Evolutionary conservation across 129 eudicot species (phyloP), one percentile per base, ranked within the genome.

Genomic region (Silybum marianum): DNA sequence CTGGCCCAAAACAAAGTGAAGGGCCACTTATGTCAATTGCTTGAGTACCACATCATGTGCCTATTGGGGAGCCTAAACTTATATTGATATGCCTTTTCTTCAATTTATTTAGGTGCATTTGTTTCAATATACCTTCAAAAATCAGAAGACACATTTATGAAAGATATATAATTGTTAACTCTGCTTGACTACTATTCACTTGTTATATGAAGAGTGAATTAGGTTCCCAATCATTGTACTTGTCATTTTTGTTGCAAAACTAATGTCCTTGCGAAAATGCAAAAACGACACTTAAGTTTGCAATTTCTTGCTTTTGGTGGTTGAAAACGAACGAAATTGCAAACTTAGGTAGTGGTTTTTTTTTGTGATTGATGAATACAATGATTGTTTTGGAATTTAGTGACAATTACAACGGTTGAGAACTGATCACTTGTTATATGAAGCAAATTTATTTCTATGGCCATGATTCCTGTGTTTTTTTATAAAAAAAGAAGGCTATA

Each of bases 1-100:
- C 65, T 80, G 82, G 82, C 85, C 81, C 88, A 76, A 75, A 72
- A 44, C 66, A 60, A 71, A 30, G 46, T 81, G 74, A 80, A 85
- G 76, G 85, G 82, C 62, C 88, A 76, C 22, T 44, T 85, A 75
- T 70, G 73, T 69, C 70, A 69, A 38, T 73, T 78, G 79, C 74
- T 73, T 72, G 73, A 9, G 65, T 39, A 70, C 81, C 77, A 54
- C 24, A 71, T 80, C 46, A 77, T 34, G 73, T 24, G 36, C 71
- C 44, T 38, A 80, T 5, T 18, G 40, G 67, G 73, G 28, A 63
- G 22, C 65, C 46, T 19, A 76, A 68, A 75, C 81, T 5, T 68
- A 67, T 44, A 69, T 66, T 75, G 51, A 62, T 11, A 24, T 16
- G 63, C 77, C 36, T 68, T 73, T 44, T 81, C 60, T 63, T 79